phyloP scores from a whole-genome alignment of 2,329 filamentous ascomycete species.

The Peltaster fructicola region DNA sequence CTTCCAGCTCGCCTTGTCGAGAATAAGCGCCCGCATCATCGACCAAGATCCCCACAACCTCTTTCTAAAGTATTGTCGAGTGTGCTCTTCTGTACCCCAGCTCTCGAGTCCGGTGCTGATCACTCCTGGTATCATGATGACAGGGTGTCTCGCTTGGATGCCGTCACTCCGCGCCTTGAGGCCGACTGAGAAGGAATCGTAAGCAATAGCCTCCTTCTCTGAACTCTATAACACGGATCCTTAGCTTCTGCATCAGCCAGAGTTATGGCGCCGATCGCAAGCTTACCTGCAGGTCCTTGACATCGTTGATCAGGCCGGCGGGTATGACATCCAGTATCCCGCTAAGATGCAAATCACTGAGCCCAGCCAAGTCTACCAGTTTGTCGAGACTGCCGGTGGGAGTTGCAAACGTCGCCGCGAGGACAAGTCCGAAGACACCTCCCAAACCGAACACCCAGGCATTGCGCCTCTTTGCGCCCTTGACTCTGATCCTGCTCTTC shows the following conservation, averaged over 20 bases:
- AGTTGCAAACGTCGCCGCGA: conserved; percentile 76
- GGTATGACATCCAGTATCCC: conserved; percentile 75
- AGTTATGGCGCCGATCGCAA: neutral
- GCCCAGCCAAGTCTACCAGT: conserved; percentile 64
- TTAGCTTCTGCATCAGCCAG: conserved; percentile 15
- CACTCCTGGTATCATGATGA: conserved; percentile 95
- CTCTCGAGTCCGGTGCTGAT: conserved; percentile 95
- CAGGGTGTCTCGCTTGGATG: conserved; percentile 62
- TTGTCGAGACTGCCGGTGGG: conserved; percentile 45
- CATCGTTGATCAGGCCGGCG: conserved; percentile 68
- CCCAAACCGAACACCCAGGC: conserved; percentile 76
- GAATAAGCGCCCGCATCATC: conserved; percentile 89
- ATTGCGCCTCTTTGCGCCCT: conserved; percentile 47
- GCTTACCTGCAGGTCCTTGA: conserved; percentile 64
- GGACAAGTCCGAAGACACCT: conserved; percentile 74
- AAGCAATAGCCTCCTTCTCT: conserved; percentile 73
- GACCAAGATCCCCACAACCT: conserved; percentile 95
- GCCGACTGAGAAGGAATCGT: conserved; percentile 87
- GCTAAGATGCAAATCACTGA: conserved; percentile 60
- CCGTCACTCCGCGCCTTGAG: conserved; percentile 68
- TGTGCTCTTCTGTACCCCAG: conserved; percentile 78
- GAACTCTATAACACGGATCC: conserved; percentile 40
- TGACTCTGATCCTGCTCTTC: conserved; percentile 7
- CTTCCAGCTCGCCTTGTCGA: conserved; percentile 93
- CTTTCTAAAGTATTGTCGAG: conserved; percentile 82